A percentile compares a stretch with the other conserved stretches of the same genome.
Evolutionary conservation across 805 yeast genomes (phyloP).

Genomic region (Scheffersomyces amazonensis): DNA sequence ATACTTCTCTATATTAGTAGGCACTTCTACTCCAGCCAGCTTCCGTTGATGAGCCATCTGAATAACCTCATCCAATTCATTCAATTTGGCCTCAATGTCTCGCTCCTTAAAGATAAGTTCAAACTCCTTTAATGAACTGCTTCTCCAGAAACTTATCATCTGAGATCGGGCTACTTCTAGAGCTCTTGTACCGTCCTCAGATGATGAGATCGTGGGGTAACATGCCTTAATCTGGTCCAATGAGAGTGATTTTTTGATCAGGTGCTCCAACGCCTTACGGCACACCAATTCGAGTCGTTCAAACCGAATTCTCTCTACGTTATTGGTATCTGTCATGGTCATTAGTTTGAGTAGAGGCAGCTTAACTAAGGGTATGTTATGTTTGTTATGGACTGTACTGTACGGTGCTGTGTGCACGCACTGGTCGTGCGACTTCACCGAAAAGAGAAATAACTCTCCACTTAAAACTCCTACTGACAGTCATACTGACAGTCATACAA

Average conservation of each 20-base stretch:
- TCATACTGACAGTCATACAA: no score
- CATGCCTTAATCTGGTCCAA: conserved; percentile 51
- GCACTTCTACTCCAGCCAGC: conserved; percentile 10
- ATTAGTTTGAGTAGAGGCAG: no score
- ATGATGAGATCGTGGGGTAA: conserved; percentile 50
- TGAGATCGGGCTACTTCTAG: conserved; percentile 51
- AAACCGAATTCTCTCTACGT: conserved; percentile 37
- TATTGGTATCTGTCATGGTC: not conserved
- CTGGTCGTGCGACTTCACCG: no score
- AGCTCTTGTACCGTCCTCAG: conserved; percentile 42
- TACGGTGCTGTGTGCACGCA: no score
- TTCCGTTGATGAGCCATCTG: conserved; percentile 36
- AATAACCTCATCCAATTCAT: conserved; percentile 48
- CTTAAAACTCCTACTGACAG: no score
- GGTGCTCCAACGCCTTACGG: conserved; percentile 52
- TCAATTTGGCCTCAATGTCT: conserved; percentile 38
- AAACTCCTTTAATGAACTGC: conserved; percentile 50
- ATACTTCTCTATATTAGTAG: conserved; percentile 26
- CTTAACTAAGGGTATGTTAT: no score
- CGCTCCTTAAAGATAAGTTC: conserved; percentile 51
- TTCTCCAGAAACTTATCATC: conserved; percentile 50
- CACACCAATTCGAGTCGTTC: conserved; percentile 49
- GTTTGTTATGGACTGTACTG: no score
- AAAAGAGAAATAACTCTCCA: no score
- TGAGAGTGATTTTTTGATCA: conserved; percentile 46